Base-by-base conservation (phyloP, 768 basidiomycete genomes). In the Podaxis mareebaensis region DNA sequence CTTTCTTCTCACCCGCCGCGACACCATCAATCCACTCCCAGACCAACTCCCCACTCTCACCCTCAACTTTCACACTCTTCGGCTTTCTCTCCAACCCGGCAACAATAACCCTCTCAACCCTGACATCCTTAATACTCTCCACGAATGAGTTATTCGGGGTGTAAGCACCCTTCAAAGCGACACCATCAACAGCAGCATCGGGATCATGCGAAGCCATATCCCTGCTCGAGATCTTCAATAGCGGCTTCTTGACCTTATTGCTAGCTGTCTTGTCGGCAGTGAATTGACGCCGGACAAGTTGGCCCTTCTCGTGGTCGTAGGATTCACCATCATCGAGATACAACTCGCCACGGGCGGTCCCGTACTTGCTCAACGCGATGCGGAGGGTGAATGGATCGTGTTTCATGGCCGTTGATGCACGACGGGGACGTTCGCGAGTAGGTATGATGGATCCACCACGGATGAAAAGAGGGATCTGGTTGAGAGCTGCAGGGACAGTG, bases 311-410 rank as follows among this genome's bases (percentile, higher is more conserved):
- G 75, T 95, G 88, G 4, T 81, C 77, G 74, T 87, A 99, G 0
- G 90, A 85, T 57, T 90, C 90, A 13, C 97, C 97, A 68, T 99
- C 97, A 72, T 99, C 97, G 61, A 96, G 84, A 76, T 99, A 99
- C 40, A 99, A 81, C 70, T 96, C 92, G 40, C 97, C 97, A 1
- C 71, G 72, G 0, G 96, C 96, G 33, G 66, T 70, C 28, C 79
- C 77, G 1, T 78, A 70, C 53, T 86, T 84, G 75, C 83, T 84
- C 20, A 96, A 79, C 0, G 95, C 93, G 24, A 96, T 83, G 60
- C 90, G 88, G 42, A 99, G 83, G 0, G 95, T 98, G 81, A 96
- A 93, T 0, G 96, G 97, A 72, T 99, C 97, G 58, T 81, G 76
- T 78, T 89, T 92, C 92, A 97, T 96, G 46, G 96, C 80, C 0